Conservation (phyloP, 768 basidiomycete genomes). For the Filobasidium floriforme region DNA sequence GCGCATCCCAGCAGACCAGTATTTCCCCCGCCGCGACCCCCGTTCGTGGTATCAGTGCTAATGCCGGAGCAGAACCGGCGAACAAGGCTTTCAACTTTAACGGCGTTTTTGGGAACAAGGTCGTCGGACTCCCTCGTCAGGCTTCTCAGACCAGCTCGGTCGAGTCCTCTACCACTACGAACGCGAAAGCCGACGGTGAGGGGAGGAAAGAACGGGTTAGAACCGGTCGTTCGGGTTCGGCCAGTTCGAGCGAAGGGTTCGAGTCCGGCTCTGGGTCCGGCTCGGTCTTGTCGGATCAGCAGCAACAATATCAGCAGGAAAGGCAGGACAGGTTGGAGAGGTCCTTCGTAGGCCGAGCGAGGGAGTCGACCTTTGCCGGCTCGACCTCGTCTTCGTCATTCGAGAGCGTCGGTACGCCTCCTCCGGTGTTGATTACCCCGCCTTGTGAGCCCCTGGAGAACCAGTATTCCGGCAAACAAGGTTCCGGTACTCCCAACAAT, state of each 20-base stretch:
- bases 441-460: slow-evolving; percentile 12
- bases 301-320: too few relatives aligned
- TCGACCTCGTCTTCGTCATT: slow-evolving; percentile 13
- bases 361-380: not conserved
- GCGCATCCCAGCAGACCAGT: not conserved
- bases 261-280: too few relatives aligned
- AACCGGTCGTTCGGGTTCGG: not conserved
- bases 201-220: not conserved
- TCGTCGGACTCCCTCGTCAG: not conserved
- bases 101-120: slow-evolving; percentile 8
- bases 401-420: slow-evolving; percentile 9
- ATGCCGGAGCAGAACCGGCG: not conserved
- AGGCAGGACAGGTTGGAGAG: too few relatives aligned
- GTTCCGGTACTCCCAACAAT: not conserved
- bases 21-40: not conserved
- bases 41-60: not conserved
- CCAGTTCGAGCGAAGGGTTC: not conserved
- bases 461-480: not conserved
- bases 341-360: not conserved
- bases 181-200: too few relatives aligned
- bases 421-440: slow-evolving; percentile 9
- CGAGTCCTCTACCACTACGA: not conserved
- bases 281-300: too few relatives aligned
- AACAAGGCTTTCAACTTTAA: not conserved
- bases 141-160: too few relatives aligned